These are phyloP conservation scores for Nemania abortiva DNA, from an alignment of 2,329 filamentous ascomycete genomes.

Conservation along the genomic window DNA sequence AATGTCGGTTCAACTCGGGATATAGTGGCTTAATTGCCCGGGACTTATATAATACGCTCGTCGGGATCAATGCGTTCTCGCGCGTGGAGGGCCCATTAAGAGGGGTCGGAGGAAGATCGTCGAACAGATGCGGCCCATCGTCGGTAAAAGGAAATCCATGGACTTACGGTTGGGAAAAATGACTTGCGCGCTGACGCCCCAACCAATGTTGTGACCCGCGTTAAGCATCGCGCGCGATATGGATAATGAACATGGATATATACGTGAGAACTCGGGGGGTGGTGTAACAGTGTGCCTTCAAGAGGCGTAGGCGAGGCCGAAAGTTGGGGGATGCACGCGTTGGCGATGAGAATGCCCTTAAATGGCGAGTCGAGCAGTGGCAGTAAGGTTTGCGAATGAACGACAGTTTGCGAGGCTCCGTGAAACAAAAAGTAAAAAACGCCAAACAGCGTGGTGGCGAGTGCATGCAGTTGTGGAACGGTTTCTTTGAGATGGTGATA, in stretches of 20 bases:
- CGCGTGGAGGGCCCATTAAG: slow-evolving; percentile 1
- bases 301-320: neutral
- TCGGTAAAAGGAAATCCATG: slow-evolving; percentile 42
- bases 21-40: slow-evolving; percentile 2
- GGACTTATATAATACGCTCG: slow-evolving; percentile 4
- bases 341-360: neutral
- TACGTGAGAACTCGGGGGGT: neutral
- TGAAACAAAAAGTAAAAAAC: neutral
- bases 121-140: slow-evolving; percentile 31
- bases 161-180: slow-evolving; percentile 50
- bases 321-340: slow-evolving; percentile 7
- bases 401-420: neutral
- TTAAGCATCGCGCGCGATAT: slow-evolving; percentile 47
- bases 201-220: slow-evolving; percentile 45
- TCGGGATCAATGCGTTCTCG: slow-evolving; percentile 12
- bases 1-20: neutral
- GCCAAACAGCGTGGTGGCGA: neutral
- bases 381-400: neutral
- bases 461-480: slow-evolving; percentile 10
- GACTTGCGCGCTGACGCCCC: slow-evolving; percentile 43
- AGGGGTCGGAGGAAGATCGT: neutral
- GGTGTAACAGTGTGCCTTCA: neutral
- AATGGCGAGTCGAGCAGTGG: slow-evolving; percentile 7
- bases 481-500: slow-evolving; percentile 13
- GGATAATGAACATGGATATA: slow-evolving; percentile 43